These are phyloP conservation scores for Quercus suber DNA, from an alignment of 306 rosid species.

Conservation along the genomic window DNA sequence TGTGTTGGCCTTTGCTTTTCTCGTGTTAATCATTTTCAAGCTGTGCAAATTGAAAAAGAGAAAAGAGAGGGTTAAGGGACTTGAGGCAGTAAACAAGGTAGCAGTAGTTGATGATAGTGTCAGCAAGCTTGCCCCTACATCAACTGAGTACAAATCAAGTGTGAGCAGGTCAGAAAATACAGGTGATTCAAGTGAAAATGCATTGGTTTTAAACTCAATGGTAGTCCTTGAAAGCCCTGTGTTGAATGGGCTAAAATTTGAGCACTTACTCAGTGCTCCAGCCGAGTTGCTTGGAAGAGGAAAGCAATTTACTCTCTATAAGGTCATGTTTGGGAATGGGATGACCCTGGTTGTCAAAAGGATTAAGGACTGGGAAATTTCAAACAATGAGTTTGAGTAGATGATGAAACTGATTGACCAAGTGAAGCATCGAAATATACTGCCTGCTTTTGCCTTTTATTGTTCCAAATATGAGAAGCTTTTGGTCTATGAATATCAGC, in stretches of 20 bases:
- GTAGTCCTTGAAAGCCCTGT: too few species aligned
- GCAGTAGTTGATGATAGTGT: slow-evolving; percentile 26
- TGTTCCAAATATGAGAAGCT: slow-evolving; percentile 74
- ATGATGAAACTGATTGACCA: slow-evolving; percentile 56
- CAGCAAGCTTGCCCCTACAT: slow-evolving; percentile 26
- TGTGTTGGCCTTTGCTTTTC: slow-evolving; percentile 36
- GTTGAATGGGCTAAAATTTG: slow-evolving; percentile 54
- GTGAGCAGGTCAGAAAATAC: slow-evolving; percentile 48
- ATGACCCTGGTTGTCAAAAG: slow-evolving; percentile 62
- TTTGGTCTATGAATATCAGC: slow-evolving; percentile 75
- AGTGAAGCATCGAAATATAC: slow-evolving; percentile 53
- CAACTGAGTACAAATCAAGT: slow-evolving; percentile 43
- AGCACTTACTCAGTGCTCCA: slow-evolving; percentile 78
- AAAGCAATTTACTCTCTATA: slow-evolving; percentile 64
- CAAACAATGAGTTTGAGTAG: slow-evolving; percentile 49
- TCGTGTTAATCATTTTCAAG: slow-evolving; percentile 30
- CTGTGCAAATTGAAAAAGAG: slow-evolving; percentile 41
- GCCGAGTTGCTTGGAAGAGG: slow-evolving; percentile 90
- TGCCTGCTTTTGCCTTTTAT: slow-evolving; percentile 74
- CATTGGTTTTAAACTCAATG: slow-evolving; percentile 53
- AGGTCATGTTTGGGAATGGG: slow-evolving; percentile 59
- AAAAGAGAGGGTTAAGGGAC: slow-evolving; percentile 38
- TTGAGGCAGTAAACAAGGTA: slow-evolving; percentile 29
- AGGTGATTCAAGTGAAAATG: slow-evolving; percentile 43
- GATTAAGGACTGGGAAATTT: slow-evolving; percentile 59